Evolutionary conservation across 2,329 filamentous ascomycete genomes (phyloP).

Genomic region (Colletotrichum orbiculare): DNA sequence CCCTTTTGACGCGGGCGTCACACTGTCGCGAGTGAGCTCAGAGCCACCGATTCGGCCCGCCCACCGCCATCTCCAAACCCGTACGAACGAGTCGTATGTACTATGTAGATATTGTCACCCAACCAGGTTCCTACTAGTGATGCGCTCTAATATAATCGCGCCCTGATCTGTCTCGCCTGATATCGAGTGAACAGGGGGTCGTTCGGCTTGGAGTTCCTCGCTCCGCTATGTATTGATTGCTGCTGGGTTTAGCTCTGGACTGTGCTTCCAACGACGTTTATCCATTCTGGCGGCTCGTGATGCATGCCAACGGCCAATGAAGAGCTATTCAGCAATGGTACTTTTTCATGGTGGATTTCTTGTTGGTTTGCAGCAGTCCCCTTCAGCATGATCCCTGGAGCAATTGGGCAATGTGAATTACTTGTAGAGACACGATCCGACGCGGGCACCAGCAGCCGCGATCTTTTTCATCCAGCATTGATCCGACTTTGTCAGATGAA

Average conservation of each 20-base stretch:
- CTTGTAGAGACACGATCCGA: too few species aligned
- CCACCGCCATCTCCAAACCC: constrained; percentile 17
- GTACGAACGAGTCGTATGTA: background rate
- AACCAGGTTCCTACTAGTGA: too few species aligned
- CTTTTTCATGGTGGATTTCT: too few species aligned
- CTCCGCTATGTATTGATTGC: background rate
- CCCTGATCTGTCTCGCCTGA: constrained; percentile 5
- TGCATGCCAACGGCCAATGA: constrained; percentile 1
- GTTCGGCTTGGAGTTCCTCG: constrained; percentile 10
- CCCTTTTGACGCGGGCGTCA: constrained; percentile 6
- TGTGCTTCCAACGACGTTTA: background rate
- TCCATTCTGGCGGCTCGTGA: background rate
- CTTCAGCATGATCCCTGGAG: too few species aligned
- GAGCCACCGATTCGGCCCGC: constrained; percentile 33
- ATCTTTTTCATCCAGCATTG: too few species aligned
- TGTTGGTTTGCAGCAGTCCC: too few species aligned
- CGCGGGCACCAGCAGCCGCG: too few species aligned
- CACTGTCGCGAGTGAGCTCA: constrained; percentile 13
- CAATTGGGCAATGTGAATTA: too few species aligned
- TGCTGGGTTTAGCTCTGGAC: constrained; percentile 10
- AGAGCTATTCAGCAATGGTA: too few species aligned
- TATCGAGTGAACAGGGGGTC: background rate
- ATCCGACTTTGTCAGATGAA: too few species aligned
- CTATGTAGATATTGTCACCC: background rate
- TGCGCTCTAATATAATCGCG: background rate